Conservation (phyloP, 148 eudicot genomes). For the Drosera capensis region DNA sequence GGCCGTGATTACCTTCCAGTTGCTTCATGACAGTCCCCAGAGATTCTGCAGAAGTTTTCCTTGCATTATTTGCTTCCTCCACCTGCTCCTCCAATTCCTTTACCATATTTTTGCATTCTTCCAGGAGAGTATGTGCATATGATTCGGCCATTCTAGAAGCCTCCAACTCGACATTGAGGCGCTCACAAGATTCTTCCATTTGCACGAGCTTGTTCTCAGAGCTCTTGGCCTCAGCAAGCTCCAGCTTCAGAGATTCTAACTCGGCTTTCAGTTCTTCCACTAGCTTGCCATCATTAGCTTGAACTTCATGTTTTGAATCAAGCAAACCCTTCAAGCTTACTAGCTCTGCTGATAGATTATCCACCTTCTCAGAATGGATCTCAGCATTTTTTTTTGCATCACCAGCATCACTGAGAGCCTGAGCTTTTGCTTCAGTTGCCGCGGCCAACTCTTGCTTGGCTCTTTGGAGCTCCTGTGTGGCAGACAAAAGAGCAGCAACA, state of each 20-base stretch:
- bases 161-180: constrained; percentile 62
- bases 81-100: constrained; percentile 43
- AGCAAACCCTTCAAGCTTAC: constrained; percentile 44
- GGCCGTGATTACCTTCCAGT: constrained; percentile 61
- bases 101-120: constrained; percentile 51
- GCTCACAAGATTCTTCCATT: constrained; percentile 28
- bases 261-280: constrained; percentile 40
- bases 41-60: constrained; percentile 76
- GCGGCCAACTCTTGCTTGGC: constrained; percentile 50
- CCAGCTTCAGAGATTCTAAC: constrained; percentile 12
- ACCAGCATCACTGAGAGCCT: constrained; percentile 72
- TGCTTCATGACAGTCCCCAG: constrained; percentile 60
- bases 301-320: constrained; percentile 37
- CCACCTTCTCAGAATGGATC: constrained; percentile 60
- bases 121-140: constrained; percentile 41
- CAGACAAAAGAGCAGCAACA: constrained; percentile 49
- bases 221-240: not conserved
- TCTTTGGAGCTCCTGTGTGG: constrained; percentile 57
- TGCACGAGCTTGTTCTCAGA: not conserved
- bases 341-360: constrained; percentile 52
- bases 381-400: constrained; percentile 82
- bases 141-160: constrained; percentile 76
- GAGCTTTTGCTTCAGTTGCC: constrained; percentile 52
- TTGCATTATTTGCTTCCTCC: constrained; percentile 43
- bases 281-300: constrained; percentile 26